phyloP scores from a whole-genome alignment of 768 basidiomycete genomes.

The Podaxis sp. region DNA sequence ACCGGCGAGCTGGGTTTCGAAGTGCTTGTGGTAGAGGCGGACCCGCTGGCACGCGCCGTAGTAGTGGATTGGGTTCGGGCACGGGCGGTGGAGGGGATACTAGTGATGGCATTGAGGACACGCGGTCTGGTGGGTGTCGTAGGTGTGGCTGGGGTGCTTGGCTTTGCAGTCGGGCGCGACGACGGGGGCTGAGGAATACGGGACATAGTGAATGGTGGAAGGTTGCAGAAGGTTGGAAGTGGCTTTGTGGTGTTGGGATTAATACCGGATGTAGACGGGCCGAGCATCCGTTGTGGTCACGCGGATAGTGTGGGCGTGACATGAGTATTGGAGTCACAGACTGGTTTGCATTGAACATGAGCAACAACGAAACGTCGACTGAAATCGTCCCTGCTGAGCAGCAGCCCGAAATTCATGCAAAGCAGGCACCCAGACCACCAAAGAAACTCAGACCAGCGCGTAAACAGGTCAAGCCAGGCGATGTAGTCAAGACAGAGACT shows the following conservation, averaged over 20 bases:
- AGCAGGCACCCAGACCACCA: slow-evolving; percentile 14
- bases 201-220: slow-evolving; percentile 12
- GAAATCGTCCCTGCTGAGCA: slow-evolving; percentile 8
- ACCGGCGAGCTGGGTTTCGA: slow-evolving; percentile 20
- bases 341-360: slow-evolving; percentile 7
- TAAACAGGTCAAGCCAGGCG: slow-evolving; percentile 88
- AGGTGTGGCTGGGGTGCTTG: slow-evolving; percentile 12
- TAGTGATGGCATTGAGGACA: slow-evolving; percentile 11
- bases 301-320: background rate
- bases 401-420: slow-evolving; percentile 10
- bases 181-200: slow-evolving; percentile 18
- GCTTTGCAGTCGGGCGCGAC: slow-evolving; percentile 14
- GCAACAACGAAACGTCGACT: slow-evolving; percentile 9
- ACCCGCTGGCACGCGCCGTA: slow-evolving; percentile 8
- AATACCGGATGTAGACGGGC: background rate
- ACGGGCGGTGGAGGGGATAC: slow-evolving; percentile 10
- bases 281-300: slow-evolving; percentile 1
- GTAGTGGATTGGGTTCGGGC: slow-evolving; percentile 19
- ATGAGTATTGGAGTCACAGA: background rate
- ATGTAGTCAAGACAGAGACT: slow-evolving; percentile 86
- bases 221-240: background rate
- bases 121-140: slow-evolving; percentile 18
- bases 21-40: slow-evolving; percentile 25
- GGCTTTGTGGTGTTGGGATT: background rate
- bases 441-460: slow-evolving; percentile 90